Evolutionary conservation across 768 basidiomycete species (phyloP), one percentile per base, ranked within the genome.

Genomic region (Mycena vulgaris): DNA sequence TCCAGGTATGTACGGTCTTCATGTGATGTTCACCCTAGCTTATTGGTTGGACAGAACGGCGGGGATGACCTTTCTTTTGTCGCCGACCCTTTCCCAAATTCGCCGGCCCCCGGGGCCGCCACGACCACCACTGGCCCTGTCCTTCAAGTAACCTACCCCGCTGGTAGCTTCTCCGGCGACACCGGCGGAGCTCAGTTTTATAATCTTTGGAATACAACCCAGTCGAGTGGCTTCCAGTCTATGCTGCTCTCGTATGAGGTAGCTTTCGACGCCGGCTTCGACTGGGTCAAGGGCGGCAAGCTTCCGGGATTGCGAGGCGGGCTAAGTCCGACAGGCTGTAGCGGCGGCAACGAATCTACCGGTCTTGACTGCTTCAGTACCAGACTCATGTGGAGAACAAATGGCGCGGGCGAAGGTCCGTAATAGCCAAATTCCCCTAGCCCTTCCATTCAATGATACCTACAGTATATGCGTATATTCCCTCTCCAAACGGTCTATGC

Each of bases 401-500:
- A 80, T 53, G 93, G 89, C 0, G 81, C 76, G 10, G 93, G 92
- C 30, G 94, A 95, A 87, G 89, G 94, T 93, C 71, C 23, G 87
- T 78, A 11, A 10, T 48, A 25, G 11, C 7, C 14, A n/a, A 14
- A 52, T 40, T 37, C 51, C 21, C 63, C 25, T 30, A 31, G 42
- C 51, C 37, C 58, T 30, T 72, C 40, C 33, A 69, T 39, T 19
- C 3, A 37, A 19, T 42, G 10, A n/a, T 45, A 60, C 28, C 68
- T 67, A 9, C 75, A 95, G 94, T 92, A 11, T 96, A 95, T 79
- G 92, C 92, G 13, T 96, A 97, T 76, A 89, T 95, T 53, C 91
- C 92, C 5, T 85, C 86, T 0, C 81, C 89, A 8, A 88, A 91
- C 75, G 80, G 82, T 53, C 76, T 95, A 13, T 95, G 93, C 75